These are phyloP conservation scores for Fusarium staphyleae DNA, from an alignment of 2,329 filamentous ascomycete species.

Conservation along the genomic window DNA sequence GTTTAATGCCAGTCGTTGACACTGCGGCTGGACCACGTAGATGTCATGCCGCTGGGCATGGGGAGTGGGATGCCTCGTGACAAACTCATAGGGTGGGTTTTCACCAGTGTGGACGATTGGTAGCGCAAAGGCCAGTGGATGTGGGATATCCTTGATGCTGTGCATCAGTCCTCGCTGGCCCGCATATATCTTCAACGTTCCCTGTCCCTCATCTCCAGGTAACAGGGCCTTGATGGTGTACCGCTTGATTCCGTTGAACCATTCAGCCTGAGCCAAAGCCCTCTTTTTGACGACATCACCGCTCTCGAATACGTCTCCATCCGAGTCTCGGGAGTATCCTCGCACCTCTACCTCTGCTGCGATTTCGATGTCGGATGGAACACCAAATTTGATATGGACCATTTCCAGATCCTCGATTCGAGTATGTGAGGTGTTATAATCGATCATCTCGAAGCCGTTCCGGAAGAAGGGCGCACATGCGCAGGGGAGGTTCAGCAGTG, in stretches of 20 bases:
- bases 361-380: constrained; percentile 89
- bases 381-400: constrained; percentile 85
- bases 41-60: constrained; percentile 98
- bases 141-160: constrained; percentile 94
- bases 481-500: constrained; percentile 84
- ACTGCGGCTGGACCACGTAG: constrained; percentile 96
- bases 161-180: constrained; percentile 97
- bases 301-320: constrained; percentile 93
- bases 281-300: constrained; percentile 86
- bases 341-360: constrained; percentile 91
- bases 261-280: constrained; percentile 89
- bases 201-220: constrained; percentile 89
- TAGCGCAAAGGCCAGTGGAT: constrained; percentile 87
- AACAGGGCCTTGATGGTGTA: constrained; percentile 93
- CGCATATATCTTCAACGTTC: constrained; percentile 88
- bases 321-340: constrained; percentile 78
- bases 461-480: constrained; percentile 90
- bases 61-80: constrained; percentile 91
- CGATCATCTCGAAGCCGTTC: constrained; percentile 77
- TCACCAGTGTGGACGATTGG: constrained; percentile 89
- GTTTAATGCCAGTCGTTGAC: constrained; percentile 84
- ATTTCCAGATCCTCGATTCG: constrained; percentile 93
- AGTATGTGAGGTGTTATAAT: constrained; percentile 88
- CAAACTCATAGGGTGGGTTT: constrained; percentile 93
- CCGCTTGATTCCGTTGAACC: constrained; percentile 84